Evolutionary conservation across 768 basidiomycete genomes (phyloP).

Genomic region (Tricholoma flavovirens): DNA sequence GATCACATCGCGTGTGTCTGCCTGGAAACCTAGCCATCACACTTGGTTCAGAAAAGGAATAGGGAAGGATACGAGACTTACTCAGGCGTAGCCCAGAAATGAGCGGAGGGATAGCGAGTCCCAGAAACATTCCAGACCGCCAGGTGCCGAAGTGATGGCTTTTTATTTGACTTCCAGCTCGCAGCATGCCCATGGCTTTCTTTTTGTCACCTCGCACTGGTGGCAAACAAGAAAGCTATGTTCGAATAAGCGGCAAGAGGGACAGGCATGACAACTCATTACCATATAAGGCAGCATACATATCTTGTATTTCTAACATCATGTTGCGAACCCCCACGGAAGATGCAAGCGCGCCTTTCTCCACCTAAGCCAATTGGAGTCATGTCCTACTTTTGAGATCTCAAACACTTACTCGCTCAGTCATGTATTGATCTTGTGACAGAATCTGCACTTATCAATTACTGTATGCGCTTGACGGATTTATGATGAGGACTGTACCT

Average conservation of each 20-base stretch:
- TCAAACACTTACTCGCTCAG: constrained; percentile 52
- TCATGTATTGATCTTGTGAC: constrained; percentile 73
- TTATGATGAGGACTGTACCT: constrained; percentile 28
- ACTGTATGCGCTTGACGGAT: neutral
- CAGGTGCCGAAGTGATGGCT: constrained; percentile 70
- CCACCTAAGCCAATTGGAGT: constrained; percentile 40
- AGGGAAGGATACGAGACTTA: constrained; percentile 20
- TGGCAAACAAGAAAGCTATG: constrained; percentile 33
- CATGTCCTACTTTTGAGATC: neutral
- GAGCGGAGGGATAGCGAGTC: constrained; percentile 65
- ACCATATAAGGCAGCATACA: constrained; percentile 76
- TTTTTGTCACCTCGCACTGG: constrained; percentile 71
- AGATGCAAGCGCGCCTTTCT: constrained; percentile 61
- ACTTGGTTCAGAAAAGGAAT: neutral
- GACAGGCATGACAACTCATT: constrained; percentile 22
- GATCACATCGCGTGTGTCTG: constrained; percentile 44
- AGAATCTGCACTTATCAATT: constrained; percentile 39
- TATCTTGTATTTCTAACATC: constrained; percentile 62
- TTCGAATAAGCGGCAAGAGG: constrained; percentile 18
- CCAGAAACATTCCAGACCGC: constrained; percentile 67
- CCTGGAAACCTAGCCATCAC: constrained; percentile 45
- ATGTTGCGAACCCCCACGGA: constrained; percentile 55
- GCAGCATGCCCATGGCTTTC: constrained; percentile 62
- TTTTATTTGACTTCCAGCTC: constrained; percentile 43
- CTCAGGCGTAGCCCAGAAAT: constrained; percentile 58